A percentile compares a stretch with the other conserved stretches of the same genome.
These are phyloP conservation scores for Oryza meyeriana DNA, from an alignment of 176 grass and related monocot genomes.

Conservation along the genomic window DNA sequence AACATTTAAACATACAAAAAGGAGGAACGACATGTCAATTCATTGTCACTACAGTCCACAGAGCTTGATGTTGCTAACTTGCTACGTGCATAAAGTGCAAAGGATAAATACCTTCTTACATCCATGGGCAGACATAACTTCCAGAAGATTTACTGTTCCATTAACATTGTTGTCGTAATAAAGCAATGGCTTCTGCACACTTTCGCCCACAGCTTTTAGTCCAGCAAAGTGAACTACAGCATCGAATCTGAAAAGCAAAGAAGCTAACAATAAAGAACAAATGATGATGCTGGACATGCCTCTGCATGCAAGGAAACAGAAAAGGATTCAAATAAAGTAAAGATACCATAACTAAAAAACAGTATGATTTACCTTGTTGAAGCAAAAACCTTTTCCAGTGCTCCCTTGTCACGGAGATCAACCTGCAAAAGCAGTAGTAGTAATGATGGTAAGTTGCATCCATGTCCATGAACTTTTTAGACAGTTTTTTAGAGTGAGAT, in stretches of 20 bases:
- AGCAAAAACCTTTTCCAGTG: conserved; percentile 67
- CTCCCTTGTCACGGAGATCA: conserved; percentile 73
- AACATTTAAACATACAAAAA: conserved; percentile 39
- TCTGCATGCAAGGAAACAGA: conserved; percentile 3
- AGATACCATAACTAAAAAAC: not conserved
- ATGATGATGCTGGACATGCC: conserved; percentile 8
- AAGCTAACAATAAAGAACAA: conserved; percentile 31
- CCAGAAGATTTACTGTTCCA: conserved; percentile 80
- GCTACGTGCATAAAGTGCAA: conserved; percentile 1
- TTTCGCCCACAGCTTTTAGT: conserved; percentile 82
- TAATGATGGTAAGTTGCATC: not conserved
- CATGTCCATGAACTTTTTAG: not conserved
- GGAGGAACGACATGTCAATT: conserved; percentile 3
- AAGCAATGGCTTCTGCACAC: conserved; percentile 83
- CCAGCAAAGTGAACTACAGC: conserved; percentile 84
- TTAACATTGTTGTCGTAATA: conserved; percentile 88
- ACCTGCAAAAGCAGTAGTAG: conserved; percentile 49
- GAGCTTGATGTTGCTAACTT: not conserved
- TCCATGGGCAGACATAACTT: conserved; percentile 76
- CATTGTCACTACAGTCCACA: not conserved
- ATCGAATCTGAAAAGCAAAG: conserved; percentile 60
- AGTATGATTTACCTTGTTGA: conserved; percentile 49
- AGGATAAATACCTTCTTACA: conserved; percentile 74
- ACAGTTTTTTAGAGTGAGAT: not conserved
- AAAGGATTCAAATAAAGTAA: conserved; percentile 17